A percentile compares a stretch with the other conserved stretches of the same genome.
phyloP scores from a whole-genome alignment of 495 filamentous ascomycete species.

The Penicillium chermesinum region DNA sequence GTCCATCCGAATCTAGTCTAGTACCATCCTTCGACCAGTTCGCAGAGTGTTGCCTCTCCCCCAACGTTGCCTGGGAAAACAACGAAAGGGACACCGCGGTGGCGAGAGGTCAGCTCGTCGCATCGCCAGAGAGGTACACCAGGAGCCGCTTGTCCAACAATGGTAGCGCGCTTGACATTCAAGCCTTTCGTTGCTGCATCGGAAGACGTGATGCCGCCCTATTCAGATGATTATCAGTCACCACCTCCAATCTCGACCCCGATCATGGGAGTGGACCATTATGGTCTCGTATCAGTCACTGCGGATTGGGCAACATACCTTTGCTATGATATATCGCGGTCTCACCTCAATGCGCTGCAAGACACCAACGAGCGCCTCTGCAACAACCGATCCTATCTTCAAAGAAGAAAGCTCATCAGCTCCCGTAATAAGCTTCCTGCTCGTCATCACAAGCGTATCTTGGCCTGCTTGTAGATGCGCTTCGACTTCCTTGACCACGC shows the following conservation, averaged over 20 bases:
- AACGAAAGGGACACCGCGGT: slow-evolving; percentile 45
- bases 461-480: slow-evolving; percentile 21
- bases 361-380: slow-evolving; percentile 41
- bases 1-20: too few relatives aligned
- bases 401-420: slow-evolving; percentile 39
- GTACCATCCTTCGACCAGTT: slow-evolving; percentile 35
- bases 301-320: too few relatives aligned
- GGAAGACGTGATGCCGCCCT: slow-evolving; percentile 51
- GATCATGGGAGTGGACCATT: too few relatives aligned
- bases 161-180: slow-evolving; percentile 45
- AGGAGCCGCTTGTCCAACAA: slow-evolving; percentile 50
- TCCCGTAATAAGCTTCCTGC: slow-evolving; percentile 44
- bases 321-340: slow-evolving; percentile 51
- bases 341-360: slow-evolving; percentile 35
- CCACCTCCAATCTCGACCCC: too few relatives aligned
- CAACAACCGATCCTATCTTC: slow-evolving; percentile 42
- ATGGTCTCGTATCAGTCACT: too few relatives aligned
- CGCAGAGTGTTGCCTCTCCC: slow-evolving; percentile 41
- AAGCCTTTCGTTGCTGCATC: slow-evolving; percentile 51
- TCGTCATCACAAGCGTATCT: slow-evolving; percentile 52
- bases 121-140: slow-evolving; percentile 54
- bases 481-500: slow-evolving; percentile 27
- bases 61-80: slow-evolving; percentile 58
- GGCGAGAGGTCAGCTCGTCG: slow-evolving; percentile 42
- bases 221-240: too few relatives aligned